phyloP scores from a whole-genome alignment of 1,284 basidiomycete species.

The Ceraceosorus guamensis region DNA sequence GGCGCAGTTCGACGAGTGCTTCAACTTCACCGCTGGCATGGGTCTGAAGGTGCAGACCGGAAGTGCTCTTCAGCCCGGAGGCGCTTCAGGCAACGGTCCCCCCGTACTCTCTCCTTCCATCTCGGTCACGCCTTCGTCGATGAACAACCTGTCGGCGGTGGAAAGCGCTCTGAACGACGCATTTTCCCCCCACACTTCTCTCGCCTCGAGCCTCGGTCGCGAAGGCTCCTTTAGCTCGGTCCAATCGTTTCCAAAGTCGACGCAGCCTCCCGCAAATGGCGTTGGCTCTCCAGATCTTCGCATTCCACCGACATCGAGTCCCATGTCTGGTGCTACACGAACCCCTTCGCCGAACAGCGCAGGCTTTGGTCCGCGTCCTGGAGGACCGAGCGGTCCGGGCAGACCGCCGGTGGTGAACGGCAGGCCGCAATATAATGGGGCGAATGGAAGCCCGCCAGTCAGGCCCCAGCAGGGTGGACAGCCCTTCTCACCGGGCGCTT shows the following conservation, averaged over 20 bases:
- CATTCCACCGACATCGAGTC: constrained; percentile 6
- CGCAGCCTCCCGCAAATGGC: not conserved
- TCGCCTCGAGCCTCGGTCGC: constrained; percentile 8
- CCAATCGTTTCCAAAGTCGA: constrained; percentile 24
- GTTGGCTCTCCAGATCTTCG: constrained; percentile 20
- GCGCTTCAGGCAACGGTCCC: constrained; percentile 2
- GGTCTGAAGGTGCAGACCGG: constrained; percentile 33
- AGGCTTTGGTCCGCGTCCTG: not conserved
- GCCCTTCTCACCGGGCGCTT: too few relatives aligned
- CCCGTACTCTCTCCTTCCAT: constrained; percentile 31
- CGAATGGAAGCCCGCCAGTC: too few relatives aligned
- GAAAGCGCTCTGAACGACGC: not conserved
- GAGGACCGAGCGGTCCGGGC: too few relatives aligned
- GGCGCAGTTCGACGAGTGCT: constrained; percentile 72
- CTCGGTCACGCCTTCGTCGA: constrained; percentile 34
- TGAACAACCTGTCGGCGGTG: constrained; percentile 9
- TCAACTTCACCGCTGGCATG: constrained; percentile 64
- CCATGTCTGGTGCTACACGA: not conserved
- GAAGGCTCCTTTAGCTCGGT: constrained; percentile 35
- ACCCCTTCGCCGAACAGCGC: constrained; percentile 12
- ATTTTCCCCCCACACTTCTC: constrained; percentile 10
- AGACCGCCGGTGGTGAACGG: too few relatives aligned
- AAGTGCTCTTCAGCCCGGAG: not conserved
- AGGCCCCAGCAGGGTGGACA: too few relatives aligned
- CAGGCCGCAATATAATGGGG: too few relatives aligned